Percentiles rank a stretch among this genome's conserved stretches.
phyloP scores from a whole-genome alignment of 2,329 filamentous ascomycete species.

The Phialocephala subalpina region DNA sequence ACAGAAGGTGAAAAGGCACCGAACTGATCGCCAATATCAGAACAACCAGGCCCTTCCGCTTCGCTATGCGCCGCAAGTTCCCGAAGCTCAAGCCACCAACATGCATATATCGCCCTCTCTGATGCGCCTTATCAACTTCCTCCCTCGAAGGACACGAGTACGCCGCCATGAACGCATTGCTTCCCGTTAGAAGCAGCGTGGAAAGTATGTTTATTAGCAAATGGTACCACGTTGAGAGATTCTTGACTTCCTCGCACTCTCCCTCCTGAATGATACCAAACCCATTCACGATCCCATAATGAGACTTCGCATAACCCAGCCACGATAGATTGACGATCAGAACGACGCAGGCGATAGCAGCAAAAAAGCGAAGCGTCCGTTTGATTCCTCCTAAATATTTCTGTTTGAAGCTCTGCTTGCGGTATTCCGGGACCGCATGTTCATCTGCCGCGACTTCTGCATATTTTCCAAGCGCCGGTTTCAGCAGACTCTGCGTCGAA shows the following conservation, averaged over 20 bases:
- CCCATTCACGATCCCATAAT: constrained; percentile 23
- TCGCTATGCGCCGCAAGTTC: constrained; percentile 20
- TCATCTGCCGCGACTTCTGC: constrained; percentile 11
- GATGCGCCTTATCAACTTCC: constrained; percentile 23
- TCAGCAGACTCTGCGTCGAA: background rate
- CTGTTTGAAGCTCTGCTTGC: constrained; percentile 19
- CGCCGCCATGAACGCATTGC: constrained; percentile 28
- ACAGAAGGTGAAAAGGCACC: constrained; percentile 25
- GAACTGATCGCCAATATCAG: constrained; percentile 22
- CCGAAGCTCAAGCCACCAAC: constrained; percentile 24
- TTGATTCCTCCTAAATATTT: constrained; percentile 26
- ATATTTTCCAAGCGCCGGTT: constrained; percentile 4
- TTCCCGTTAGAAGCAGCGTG: constrained; percentile 27
- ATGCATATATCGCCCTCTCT: constrained; percentile 18
- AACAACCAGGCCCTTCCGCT: constrained; percentile 23
- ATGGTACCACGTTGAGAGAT: constrained; percentile 23
- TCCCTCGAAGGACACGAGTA: constrained; percentile 18
- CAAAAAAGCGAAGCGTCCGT: constrained; percentile 21
- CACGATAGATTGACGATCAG: constrained; percentile 20
- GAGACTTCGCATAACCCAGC: constrained; percentile 16
- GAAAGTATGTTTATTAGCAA: constrained; percentile 27
- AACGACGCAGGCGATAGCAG: constrained; percentile 14
- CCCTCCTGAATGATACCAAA: constrained; percentile 16
- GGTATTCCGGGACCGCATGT: background rate
- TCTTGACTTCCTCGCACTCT: constrained; percentile 16